Conservation (phyloP, 495 filamentous ascomycete species). For the Stereocaulon alpinum region DNA sequence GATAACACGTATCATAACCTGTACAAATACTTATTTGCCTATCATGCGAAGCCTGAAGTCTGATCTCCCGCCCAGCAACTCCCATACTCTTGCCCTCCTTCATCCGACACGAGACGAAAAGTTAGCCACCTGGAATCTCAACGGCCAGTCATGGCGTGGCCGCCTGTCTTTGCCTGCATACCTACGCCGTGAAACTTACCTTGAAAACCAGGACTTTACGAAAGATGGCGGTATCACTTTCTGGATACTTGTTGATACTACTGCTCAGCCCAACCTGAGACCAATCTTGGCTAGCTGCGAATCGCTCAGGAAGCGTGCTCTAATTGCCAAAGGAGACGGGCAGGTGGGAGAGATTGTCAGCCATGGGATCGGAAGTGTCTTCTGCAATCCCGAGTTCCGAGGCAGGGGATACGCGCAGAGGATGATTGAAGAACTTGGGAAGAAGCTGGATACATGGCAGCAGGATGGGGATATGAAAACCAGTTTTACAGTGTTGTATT, state of each 20-base stretch:
- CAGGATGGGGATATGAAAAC: slow-evolving; percentile 32
- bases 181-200: slow-evolving; percentile 62
- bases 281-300: slow-evolving; percentile 75
- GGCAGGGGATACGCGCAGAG: slow-evolving; percentile 70
- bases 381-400: slow-evolving; percentile 59
- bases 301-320: slow-evolving; percentile 63
- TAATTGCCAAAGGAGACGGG: slow-evolving; percentile 38
- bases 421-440: slow-evolving; percentile 50
- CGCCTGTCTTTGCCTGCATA: slow-evolving; percentile 58
- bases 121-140: slow-evolving; percentile 50
- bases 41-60: slow-evolving; percentile 1
- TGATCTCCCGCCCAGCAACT: slow-evolving; percentile 45
- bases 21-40: too few relatives aligned
- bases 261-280: slow-evolving; percentile 36
- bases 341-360: slow-evolving; percentile 53
- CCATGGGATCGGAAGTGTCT: slow-evolving; percentile 82
- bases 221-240: slow-evolving; percentile 65
- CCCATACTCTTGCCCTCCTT: slow-evolving; percentile 53
- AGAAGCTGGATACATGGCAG: slow-evolving; percentile 43
- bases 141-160: slow-evolving; percentile 62
- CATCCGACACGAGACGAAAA: slow-evolving; percentile 59
- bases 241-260: slow-evolving; percentile 71
- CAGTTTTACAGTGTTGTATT: slow-evolving; percentile 70
- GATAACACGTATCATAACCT: background rate
- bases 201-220: slow-evolving; percentile 56